Percentiles rank a stretch among this genome's conserved stretches.
Evolutionary conservation across 2,329 filamentous ascomycete species (phyloP).

Genomic region (Pyricularia sp.): DNA sequence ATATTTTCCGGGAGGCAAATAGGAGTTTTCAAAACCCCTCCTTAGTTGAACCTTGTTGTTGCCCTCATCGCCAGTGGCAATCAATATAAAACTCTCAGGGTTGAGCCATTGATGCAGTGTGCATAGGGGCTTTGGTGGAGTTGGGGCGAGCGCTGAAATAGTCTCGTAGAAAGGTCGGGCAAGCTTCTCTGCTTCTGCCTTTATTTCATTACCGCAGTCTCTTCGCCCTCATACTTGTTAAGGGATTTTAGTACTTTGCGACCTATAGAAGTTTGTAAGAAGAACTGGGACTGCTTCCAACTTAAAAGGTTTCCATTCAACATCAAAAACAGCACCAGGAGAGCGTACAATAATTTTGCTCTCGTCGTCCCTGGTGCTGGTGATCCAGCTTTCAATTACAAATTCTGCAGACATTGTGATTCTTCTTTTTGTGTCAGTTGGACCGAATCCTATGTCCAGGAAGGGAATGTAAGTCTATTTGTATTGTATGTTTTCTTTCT

Average conservation of each 20-base stretch:
- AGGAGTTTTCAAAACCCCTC: background rate
- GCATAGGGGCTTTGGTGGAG: background rate
- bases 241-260: background rate
- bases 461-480: too few species aligned
- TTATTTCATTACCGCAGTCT: background rate
- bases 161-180: background rate
- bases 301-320: background rate
- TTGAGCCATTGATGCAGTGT: background rate
- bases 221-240: too few species aligned
- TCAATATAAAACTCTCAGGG: background rate
- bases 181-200: background rate
- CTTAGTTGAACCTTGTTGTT: background rate
- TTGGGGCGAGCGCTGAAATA: background rate
- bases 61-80: background rate
- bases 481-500: too few species aligned
- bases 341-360: background rate
- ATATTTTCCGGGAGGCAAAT: background rate
- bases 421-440: too few species aligned
- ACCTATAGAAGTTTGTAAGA: background rate
- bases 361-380: background rate
- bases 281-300: background rate
- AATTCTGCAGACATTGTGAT: too few species aligned
- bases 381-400: background rate
- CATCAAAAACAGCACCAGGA: background rate
- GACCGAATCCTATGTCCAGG: too few species aligned